These are phyloP conservation scores for Colletotrichum phormii DNA, from an alignment of 2,329 filamentous ascomycete species.

Conservation along the genomic window DNA sequence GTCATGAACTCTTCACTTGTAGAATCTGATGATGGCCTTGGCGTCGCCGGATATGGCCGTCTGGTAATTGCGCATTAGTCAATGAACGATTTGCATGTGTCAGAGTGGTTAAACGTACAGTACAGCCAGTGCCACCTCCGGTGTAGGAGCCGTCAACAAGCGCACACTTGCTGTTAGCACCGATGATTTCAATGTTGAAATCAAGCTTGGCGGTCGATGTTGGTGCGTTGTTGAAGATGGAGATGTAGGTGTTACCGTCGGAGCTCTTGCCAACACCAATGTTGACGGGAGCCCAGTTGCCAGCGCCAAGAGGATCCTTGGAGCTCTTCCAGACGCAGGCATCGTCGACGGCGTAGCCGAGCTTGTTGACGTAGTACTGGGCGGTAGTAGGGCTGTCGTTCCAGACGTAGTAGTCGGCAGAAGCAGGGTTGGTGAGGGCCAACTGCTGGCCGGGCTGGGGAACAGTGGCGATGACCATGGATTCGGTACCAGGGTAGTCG, in stretches of 20 bases:
- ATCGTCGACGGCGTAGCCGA: constrained; percentile 72
- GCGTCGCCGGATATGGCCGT: constrained; percentile 55
- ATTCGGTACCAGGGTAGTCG: constrained; percentile 94
- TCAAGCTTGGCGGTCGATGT: constrained; percentile 77
- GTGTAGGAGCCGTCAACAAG: constrained; percentile 73
- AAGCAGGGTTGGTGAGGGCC: constrained; percentile 80
- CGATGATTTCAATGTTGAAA: constrained; percentile 82
- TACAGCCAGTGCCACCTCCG: constrained; percentile 76
- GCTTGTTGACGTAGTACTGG: constrained; percentile 96
- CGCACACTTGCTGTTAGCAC: constrained; percentile 69
- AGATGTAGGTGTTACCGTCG: constrained; percentile 78
- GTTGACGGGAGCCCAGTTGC: constrained; percentile 92
- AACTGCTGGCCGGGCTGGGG: constrained; percentile 69
- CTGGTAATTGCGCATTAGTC: constrained; percentile 44
- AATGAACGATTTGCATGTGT: background rate
- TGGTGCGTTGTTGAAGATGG: constrained; percentile 86
- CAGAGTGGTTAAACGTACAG: constrained; percentile 69
- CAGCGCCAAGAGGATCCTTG: constrained; percentile 62
- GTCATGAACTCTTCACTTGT: constrained; percentile 41
- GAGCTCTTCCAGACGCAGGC: constrained; percentile 81
- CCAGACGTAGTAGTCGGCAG: constrained; percentile 82
- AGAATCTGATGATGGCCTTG: constrained; percentile 58
- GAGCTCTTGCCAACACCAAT: constrained; percentile 80
- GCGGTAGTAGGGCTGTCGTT: constrained; percentile 80
- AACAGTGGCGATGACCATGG: constrained; percentile 83